Evolutionary conservation across 495 filamentous ascomycete species (phyloP), one percentile per base, ranked within the genome.

Genomic region (Penicillium taxi): DNA sequence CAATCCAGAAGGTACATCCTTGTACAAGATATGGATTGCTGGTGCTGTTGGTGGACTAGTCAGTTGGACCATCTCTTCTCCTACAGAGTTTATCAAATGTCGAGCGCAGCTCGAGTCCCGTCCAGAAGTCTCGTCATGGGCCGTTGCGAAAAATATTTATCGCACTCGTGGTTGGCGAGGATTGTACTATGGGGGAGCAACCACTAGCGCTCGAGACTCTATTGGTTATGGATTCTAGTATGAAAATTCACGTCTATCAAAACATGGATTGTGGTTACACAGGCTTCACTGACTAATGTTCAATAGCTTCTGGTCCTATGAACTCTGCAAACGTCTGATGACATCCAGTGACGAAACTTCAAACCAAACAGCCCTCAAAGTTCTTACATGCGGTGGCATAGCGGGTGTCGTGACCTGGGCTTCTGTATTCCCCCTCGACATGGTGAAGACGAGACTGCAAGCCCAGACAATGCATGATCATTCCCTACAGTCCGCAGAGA

Each of bases 201-300:
- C 94, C 16, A 95, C 89, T 6, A 84, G 80, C 39, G 54, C 86
- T 30, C 67, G 88, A 29, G 88, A 95, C 59, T 78, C 80, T 38
- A 73, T 94, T 39, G 88, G 88, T 13, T 94, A 93, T 56, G 88
- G 88, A 3, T 94, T 94, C 53, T 94, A 94, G 77, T 82, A 73
- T 45, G 73, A 41, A 44, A 38, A 27, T 16, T n/a, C 29, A 12
- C 35, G 21, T 25, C 31, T 8, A 29, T 29, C 11, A 5, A 28
- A 5, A 28, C 14, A n/a, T 28, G 26, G 7, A 29, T 29, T 11
- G 9, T n/a, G n/a, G n/a, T n/a, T n/a, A n/a, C n/a, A n/a, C n/a
- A n/a, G n/a, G n/a, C n/a, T 39, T 24, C 16, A 44, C 34, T 46
- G 37, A 51, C 43, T 12, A 7, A 38, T 32, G 6, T 6, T 2